A percentile compares a stretch with the other conserved stretches of the same genome.
Evolutionary conservation across 192 early-diverging fungal genomes (phyloP).

Genomic region (Funneliformis geosporum): DNA sequence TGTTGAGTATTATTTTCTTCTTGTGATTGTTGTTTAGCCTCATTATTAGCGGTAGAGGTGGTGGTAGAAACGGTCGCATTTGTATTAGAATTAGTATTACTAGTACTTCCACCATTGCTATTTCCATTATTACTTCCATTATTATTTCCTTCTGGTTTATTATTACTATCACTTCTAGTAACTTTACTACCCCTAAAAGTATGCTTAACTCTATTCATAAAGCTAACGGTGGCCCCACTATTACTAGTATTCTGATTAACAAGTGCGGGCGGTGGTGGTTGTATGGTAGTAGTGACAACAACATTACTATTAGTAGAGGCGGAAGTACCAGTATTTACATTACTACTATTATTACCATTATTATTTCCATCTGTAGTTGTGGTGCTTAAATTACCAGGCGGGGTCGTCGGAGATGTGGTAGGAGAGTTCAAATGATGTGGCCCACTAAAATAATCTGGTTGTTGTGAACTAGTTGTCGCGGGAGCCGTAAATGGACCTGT

Average conservation of each 20-base stretch:
- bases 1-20: not conserved
- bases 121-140: not conserved
- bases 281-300: conserved; percentile 31
- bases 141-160: conserved; percentile 2
- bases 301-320: not conserved
- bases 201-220: conserved; percentile 54
- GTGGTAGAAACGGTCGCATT: not conserved
- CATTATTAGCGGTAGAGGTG: not conserved
- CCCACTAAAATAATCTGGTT: conserved; percentile 39
- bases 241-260: conserved; percentile 32
- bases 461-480: conserved; percentile 22
- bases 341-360: not conserved
- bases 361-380: not conserved
- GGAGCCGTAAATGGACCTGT: conserved; percentile 45
- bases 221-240: conserved; percentile 15
- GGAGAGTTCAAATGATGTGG: conserved; percentile 35
- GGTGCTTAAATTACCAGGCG: not conserved
- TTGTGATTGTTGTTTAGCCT: not conserved
- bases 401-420: conserved; percentile 2
- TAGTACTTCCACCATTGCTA: not conserved
- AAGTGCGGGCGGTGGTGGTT: conserved; percentile 44
- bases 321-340: not conserved
- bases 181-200: conserved; percentile 33
- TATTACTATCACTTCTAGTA: not conserved
- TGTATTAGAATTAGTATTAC: not conserved